A percentile compares a stretch with the other conserved stretches of the same genome.
phyloP scores from a whole-genome alignment of 176 grass and related monocot species.

The Musa troglodytarum region DNA sequence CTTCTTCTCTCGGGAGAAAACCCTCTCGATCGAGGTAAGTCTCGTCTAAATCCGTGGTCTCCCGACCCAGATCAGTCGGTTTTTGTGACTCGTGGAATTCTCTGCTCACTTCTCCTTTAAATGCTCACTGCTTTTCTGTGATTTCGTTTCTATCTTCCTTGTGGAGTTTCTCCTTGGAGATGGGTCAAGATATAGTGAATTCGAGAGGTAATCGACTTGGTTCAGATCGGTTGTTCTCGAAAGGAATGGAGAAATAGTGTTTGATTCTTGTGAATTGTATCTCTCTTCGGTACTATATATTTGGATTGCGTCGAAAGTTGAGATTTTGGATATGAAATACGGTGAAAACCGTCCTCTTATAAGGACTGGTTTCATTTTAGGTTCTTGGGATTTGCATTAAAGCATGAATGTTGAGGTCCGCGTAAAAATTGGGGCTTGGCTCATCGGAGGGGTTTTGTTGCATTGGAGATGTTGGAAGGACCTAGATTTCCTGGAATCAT shows the following conservation, averaged over 20 bases:
- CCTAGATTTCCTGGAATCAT: conserved; percentile 13
- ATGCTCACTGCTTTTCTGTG: not conserved
- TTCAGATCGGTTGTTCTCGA: not conserved
- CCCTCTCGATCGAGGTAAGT: conserved; percentile 20
- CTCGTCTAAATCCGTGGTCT: not conserved
- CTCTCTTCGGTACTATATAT: not conserved
- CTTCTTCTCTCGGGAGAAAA: not conserved
- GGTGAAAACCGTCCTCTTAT: not conserved
- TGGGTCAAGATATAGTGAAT: not conserved
- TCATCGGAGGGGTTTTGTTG: not conserved
- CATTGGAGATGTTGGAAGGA: conserved; percentile 15
- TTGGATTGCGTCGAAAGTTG: not conserved
- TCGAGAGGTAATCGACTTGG: not conserved
- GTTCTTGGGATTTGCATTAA: not conserved
- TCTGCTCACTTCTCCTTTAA: not conserved
- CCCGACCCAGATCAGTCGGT: not conserved
- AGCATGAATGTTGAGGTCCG: not conserved
- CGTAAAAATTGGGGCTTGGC: not conserved
- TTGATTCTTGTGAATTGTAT: not conserved
- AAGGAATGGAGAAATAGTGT: not conserved
- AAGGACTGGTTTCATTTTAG: not conserved
- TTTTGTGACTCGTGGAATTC: not conserved
- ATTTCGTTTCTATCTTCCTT: not conserved
- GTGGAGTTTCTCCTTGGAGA: not conserved
- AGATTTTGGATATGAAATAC: not conserved